phyloP scores from a whole-genome alignment of 1,139 yeast genomes.

The Saccharomyces hybrid region DNA sequence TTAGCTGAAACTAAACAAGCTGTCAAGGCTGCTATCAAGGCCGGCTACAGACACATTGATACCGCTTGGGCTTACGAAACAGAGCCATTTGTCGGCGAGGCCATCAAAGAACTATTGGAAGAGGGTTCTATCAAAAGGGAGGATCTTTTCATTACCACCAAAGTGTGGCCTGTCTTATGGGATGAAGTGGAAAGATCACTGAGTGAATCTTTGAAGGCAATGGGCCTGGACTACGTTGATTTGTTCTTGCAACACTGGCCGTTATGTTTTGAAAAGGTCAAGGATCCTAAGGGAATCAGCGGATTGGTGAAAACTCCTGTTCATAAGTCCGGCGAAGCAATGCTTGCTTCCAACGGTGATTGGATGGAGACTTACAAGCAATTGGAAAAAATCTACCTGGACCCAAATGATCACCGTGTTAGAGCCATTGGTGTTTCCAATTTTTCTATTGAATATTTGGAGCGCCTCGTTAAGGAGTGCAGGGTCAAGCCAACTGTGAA shows the following conservation, averaged over 20 bases:
- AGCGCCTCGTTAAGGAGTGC: constrained; percentile 41
- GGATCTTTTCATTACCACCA: constrained; percentile 52
- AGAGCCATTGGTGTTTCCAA: constrained; percentile 59
- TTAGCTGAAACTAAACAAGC: constrained; percentile 31
- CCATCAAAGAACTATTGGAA: constrained; percentile 40
- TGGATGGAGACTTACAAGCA: constrained; percentile 43
- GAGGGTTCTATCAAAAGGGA: constrained; percentile 46
- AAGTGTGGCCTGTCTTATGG: constrained; percentile 49
- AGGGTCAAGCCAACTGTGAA: constrained; percentile 43
- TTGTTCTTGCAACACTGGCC: constrained; percentile 60
- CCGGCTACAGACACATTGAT: constrained; percentile 48
- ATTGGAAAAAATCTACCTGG: constrained; percentile 39
- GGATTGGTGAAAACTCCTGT: constrained; percentile 19
- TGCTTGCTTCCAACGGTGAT: constrained; percentile 38
- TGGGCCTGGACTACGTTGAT: constrained; percentile 53
- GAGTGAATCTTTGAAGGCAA: constrained; percentile 34
- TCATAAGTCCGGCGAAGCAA: constrained; percentile 35
- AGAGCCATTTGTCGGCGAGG: constrained; percentile 45
- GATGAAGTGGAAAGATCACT: constrained; percentile 33
- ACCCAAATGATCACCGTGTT: constrained; percentile 33
- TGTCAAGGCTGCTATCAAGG: constrained; percentile 41
- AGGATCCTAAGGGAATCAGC: constrained; percentile 32
- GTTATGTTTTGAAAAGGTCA: constrained; percentile 39
- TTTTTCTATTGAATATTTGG: constrained; percentile 41
- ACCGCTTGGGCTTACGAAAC: constrained; percentile 49